Evolutionary conservation across 176 grass and related monocot genomes (phyloP), one percentile per base, ranked within the genome.

Genomic region (Aegilops tauschii): DNA sequence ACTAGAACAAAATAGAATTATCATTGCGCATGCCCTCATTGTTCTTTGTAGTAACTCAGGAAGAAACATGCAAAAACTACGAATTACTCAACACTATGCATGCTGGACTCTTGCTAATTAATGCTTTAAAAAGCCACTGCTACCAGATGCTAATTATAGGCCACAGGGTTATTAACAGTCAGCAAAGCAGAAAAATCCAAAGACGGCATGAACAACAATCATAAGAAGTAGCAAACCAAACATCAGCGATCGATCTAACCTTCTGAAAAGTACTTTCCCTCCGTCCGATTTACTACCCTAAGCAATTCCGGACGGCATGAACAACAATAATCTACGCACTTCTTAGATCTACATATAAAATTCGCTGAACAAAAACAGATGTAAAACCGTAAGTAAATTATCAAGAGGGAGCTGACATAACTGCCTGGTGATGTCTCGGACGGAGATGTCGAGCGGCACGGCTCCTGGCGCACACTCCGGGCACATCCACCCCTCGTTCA

Each of bases 401-500:
- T 14, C n/a, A 62, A 77, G 28, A 64, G 56, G 58, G 69, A 85
- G 86, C 63, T 84, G n/a, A 79, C 59, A 83, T 35, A 78, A 81
- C 20, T 92, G 88, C 93, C 93, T 95, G 88, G 8, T 70, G 30
- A 50, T 64, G 23, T 83, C 88, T 27, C 23, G 52, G 83, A 20
- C 23, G 54, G 79, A 18, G 82, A 28, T 8, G 39, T 37, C 36
- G 36, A 37, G 36, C 36, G 36, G 36, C 36, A 37, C 25, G 91
- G 86, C 18, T 92, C 86, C 84, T 94, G 92, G 0, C 80, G 94
- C 90, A 73, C 97, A 98, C 42, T 91, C 92, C 2, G 86, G 67
- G 78, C 97, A 98, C 76, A 94, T 86, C 97, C 97, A 96, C 61
- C 90, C 97, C 42, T 94, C 94, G 77, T 90, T 88, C 2, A 81